Percentiles rank a stretch among this genome's conserved stretches.
These are phyloP conservation scores for Rhizomucor miehei DNA, from an alignment of 371 early-diverging fungal genomes.

Conservation along the genomic window DNA sequence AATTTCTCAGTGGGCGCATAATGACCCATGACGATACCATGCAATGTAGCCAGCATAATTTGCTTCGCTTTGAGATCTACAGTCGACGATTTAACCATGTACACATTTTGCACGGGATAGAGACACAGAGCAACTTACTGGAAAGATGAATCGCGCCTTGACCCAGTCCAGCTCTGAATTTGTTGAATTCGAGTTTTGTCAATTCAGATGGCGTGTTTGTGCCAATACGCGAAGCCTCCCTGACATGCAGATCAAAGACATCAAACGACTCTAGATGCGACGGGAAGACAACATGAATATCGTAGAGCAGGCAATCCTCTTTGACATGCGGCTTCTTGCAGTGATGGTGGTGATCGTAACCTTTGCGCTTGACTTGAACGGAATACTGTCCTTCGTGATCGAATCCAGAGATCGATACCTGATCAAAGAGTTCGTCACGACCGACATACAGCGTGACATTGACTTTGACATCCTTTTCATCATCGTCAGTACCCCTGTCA, in stretches of 20 bases:
- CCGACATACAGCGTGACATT: conserved; percentile 12
- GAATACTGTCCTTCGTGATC: conserved; percentile 17
- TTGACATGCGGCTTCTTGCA: conserved; percentile 6
- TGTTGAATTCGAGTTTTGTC: conserved; percentile 3
- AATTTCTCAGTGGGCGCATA: conserved; percentile 5
- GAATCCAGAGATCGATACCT: conserved; percentile 11
- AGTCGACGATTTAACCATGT: background rate
- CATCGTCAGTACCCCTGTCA: background rate
- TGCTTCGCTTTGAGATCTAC: conserved; percentile 14
- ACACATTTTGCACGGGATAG: background rate
- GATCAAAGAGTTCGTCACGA: conserved; percentile 4
- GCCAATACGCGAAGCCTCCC: conserved; percentile 7
- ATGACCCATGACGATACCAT: conserved; percentile 14
- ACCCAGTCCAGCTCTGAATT: conserved; percentile 11
- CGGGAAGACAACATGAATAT: conserved; percentile 15
- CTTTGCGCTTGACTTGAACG: conserved; percentile 17
- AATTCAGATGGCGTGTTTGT: conserved; percentile 8
- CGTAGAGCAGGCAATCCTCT: conserved; percentile 12
- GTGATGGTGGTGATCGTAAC: conserved; percentile 3
- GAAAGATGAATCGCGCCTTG: conserved; percentile 16
- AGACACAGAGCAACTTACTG: conserved; percentile 4
- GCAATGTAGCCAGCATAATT: conserved; percentile 9
- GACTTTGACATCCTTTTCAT: conserved; percentile 8
- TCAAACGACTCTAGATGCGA: conserved; percentile 12
- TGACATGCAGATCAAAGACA: conserved; percentile 9